Evolutionary conservation across 2,329 filamentous ascomycete genomes (phyloP), one percentile per base, ranked within the genome.

Genomic region (Meredithiella fracta): DNA sequence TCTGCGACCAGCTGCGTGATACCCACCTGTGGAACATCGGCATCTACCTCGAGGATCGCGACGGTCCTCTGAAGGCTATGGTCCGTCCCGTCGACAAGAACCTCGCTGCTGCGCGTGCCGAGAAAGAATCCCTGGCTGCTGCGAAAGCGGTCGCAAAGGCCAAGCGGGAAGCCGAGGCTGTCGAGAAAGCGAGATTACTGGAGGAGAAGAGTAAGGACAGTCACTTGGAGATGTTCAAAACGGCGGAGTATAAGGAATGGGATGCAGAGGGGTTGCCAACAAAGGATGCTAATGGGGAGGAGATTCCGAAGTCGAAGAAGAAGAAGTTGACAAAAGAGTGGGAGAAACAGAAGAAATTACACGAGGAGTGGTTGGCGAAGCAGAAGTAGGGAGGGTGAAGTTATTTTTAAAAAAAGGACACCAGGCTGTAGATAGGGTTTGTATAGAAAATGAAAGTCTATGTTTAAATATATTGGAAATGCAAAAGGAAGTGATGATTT

Each of bases 261-360:
- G 88, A 95, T 65, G 82, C 76, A 4, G 83, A 91, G 57, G 90
- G 90, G 0, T 60, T 95, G 60, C 90, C 91, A 1, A 85, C 78
- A 0, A 86, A 82, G 69, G 79, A 89, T 66, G 81, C 79, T 60
- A 81, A 86, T 31, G 89, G 88, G 0, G 82, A 80, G 59, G 87
- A 94, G 62, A 74, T 96, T 38, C 78, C 86, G 3, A 95, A 95
- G 73, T 85, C 77, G 59, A 78, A 81, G 64, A 65, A 71, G 53
- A 96, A 96, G 76, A 90, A 87, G 72, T 68, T 95, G 62, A 82
- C 75, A 70, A 96, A 96, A 73, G 83, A 88, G 56, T 94, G 86
- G 86, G 85, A 94, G 63, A 82, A 76, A 66, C 91, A 96, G 72
- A 92, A 89, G 75, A 94, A 91, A 75, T 67, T 78, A 58, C 83